Conservation (phyloP, 495 filamentous ascomycete genomes). For the Cladorrhinum samala region DNA sequence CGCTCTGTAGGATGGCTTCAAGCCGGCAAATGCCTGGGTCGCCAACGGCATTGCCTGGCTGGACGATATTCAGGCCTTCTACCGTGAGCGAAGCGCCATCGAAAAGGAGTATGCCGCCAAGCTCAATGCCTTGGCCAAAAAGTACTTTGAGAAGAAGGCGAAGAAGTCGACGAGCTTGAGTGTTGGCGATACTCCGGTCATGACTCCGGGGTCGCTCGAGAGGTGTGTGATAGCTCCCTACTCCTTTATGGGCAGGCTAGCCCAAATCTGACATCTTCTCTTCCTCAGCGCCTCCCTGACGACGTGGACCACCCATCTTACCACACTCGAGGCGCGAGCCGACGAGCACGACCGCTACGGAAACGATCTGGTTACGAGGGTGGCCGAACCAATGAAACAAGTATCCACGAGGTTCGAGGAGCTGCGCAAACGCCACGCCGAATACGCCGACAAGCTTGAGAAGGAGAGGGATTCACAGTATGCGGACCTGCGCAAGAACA, state of each 20-base stretch:
- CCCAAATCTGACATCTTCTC: conserved; percentile 9
- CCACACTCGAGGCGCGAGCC: conserved; percentile 78
- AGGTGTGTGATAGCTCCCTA: conserved; percentile 42
- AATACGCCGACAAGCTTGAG: conserved; percentile 82
- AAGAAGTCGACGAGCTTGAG: conserved; percentile 84
- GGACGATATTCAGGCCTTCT: conserved; percentile 95
- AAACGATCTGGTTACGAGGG: conserved; percentile 62
- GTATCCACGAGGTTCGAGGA: conserved; percentile 77
- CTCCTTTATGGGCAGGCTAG: background rate
- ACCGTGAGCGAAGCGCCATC: conserved; percentile 85
- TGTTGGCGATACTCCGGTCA: conserved; percentile 85
- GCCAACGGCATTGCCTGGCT: conserved; percentile 85
- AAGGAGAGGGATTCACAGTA: conserved; percentile 81
- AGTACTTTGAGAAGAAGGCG: conserved; percentile 93
- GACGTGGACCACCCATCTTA: conserved; percentile 92
- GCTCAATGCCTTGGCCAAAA: conserved; percentile 80
- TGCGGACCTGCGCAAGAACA: conserved; percentile 80
- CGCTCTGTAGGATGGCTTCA: conserved; percentile 74
- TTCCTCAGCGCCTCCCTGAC: conserved; percentile 73
- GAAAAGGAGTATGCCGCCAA: conserved; percentile 95
- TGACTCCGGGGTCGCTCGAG: conserved; percentile 94
- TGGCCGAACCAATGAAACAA: conserved; percentile 79
- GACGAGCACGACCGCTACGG: conserved; percentile 82
- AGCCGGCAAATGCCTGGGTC: conserved; percentile 88
- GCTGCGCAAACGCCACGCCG: conserved; percentile 81